Conservation (phyloP, 2,329 filamentous ascomycete genomes). For the Aureobasidium sp. region DNA sequence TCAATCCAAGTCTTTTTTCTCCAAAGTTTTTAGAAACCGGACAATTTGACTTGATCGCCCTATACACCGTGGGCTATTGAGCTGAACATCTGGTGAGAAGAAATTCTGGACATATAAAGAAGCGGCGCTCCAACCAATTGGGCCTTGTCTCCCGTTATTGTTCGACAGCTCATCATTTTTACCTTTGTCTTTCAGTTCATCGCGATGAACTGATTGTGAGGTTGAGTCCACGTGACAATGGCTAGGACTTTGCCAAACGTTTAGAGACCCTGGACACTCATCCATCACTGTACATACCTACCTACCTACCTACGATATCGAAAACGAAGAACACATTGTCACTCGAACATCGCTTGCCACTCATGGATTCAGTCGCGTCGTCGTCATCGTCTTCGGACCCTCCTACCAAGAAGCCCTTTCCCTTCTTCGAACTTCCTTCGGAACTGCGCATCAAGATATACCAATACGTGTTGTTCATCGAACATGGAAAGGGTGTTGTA, state of each 20-base stretch:
- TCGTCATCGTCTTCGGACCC: neutral
- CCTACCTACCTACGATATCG: neutral
- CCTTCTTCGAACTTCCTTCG: slow-evolving; percentile 58
- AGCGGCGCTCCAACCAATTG: neutral
- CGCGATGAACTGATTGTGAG: slow-evolving; percentile 3
- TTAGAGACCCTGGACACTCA: neutral
- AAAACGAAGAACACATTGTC: neutral
- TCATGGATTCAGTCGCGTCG: neutral
- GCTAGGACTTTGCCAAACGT: neutral
- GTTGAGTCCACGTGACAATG: slow-evolving; percentile 7
- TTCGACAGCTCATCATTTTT: neutral
- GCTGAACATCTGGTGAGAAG: slow-evolving; percentile 5
- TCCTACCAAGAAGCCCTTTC: slow-evolving; percentile 39
- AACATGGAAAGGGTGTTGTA: slow-evolving; percentile 28
- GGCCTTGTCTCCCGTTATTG: neutral
- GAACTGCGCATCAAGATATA: slow-evolving; percentile 66
- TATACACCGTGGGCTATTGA: slow-evolving; percentile 6
- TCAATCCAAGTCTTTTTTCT: neutral
- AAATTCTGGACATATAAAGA: neutral
- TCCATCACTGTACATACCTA: neutral
- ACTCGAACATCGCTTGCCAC: neutral
- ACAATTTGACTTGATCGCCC: slow-evolving; percentile 1
- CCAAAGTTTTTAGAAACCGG: neutral
- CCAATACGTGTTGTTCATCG: slow-evolving; percentile 45
- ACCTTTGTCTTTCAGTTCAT: neutral